phyloP scores from a whole-genome alignment of 352 stramenopile genomes.

The Globisporangium acanthophoron region DNA sequence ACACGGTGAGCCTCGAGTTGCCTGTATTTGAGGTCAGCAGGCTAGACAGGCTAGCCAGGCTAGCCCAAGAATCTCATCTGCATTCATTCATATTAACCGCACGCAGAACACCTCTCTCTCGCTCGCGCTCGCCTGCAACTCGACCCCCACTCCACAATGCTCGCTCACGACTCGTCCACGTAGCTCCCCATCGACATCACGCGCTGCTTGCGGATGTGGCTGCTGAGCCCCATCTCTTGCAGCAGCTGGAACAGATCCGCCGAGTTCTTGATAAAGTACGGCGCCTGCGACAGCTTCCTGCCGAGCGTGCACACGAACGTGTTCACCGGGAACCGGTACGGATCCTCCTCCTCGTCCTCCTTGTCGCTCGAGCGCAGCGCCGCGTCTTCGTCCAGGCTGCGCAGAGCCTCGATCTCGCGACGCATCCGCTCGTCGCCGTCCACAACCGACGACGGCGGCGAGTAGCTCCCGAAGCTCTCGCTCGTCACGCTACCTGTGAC shows the following conservation, averaged over 20 bases:
- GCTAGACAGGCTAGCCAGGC: too few relatives aligned
- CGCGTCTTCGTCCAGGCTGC: conserved; percentile 19
- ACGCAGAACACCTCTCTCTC: background rate
- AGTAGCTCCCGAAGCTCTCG: conserved; percentile 13
- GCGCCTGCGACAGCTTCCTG: conserved; percentile 75
- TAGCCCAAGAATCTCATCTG: too few relatives aligned
- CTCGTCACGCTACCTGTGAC: conserved; percentile 14
- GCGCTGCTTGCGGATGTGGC: conserved; percentile 68
- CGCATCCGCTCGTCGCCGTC: conserved; percentile 17
- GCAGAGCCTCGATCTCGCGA: conserved; percentile 13
- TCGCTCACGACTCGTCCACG: conserved; percentile 11
- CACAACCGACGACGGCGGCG: conserved; percentile 6
- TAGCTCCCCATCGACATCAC: conserved; percentile 49
- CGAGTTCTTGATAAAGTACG: conserved; percentile 87
- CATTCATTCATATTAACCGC: too few relatives aligned
- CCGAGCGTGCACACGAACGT: conserved; percentile 83
- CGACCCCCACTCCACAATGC: background rate
- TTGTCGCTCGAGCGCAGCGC: conserved; percentile 23
- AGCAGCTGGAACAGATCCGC: conserved; percentile 78
- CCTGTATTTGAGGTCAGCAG: conserved; percentile 9
- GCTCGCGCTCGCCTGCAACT: background rate
- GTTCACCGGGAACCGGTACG: conserved; percentile 75
- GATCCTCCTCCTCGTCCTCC: conserved; percentile 34
- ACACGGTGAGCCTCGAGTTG: conserved; percentile 6
- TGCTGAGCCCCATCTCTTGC: conserved; percentile 82